A percentile compares a stretch with the other conserved stretches of the same genome.
Evolutionary conservation across 768 basidiomycete species (phyloP).

Genomic region (Cystobasidium onofrii): DNA sequence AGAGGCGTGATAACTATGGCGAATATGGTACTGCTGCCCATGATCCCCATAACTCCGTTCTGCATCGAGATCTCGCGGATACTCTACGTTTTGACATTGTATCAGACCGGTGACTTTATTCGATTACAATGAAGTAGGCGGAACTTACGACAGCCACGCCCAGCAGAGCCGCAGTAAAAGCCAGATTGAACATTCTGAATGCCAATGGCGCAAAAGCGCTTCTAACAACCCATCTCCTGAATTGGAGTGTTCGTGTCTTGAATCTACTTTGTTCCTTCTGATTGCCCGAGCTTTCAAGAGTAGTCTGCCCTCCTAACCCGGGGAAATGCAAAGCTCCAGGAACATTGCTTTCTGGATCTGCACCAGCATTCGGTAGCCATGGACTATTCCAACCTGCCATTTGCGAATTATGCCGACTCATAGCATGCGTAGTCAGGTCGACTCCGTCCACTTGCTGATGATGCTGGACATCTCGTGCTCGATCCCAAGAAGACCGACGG

Average conservation of each 20-base stretch:
- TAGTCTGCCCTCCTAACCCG: neutral
- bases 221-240: conserved; percentile 8
- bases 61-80: conserved; percentile 58
- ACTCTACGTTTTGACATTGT: neutral
- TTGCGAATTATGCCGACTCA: conserved; percentile 2
- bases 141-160: conserved; percentile 59
- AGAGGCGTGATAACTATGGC: conserved; percentile 78
- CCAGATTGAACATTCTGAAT: conserved; percentile 74
- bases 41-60: conserved; percentile 56
- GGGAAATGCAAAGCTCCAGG: neutral
- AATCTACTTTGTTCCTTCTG: neutral
- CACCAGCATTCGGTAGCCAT: conserved; percentile 35
- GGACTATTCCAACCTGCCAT: conserved; percentile 40
- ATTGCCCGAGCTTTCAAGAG: neutral
- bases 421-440: neutral
- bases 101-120: neutral
- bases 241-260: neutral
- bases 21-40: conserved; percentile 75
- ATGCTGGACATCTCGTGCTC: neutral
- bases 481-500: neutral
- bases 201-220: conserved; percentile 45
- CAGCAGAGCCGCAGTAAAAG: conserved; percentile 69
- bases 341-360: conserved; percentile 16
- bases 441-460: neutral
- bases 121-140: neutral